Base-by-base conservation (phyloP, 2,329 filamentous ascomycete species). In the Colletotrichum sp. region DNA sequence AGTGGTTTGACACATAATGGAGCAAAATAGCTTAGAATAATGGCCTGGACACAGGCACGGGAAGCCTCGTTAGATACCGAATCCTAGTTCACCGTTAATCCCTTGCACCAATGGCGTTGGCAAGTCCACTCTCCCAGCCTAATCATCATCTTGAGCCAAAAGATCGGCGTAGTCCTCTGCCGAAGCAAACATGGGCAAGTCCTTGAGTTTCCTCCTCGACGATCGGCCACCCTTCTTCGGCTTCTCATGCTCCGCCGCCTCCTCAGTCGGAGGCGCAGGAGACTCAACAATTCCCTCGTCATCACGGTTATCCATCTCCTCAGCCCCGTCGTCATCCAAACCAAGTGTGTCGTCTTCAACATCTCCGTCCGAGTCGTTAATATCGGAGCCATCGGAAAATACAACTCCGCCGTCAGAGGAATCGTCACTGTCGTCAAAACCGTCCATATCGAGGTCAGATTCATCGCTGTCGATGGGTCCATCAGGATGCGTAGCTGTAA, bases 81-180 rank as follows among this genome's bases (percentile, higher is more conserved):
- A 64, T 25, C 25, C 36, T 22, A 12, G 27, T 71, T 56, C 16
- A 28, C 25, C 22, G 22, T 62, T 43, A 9, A 27, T 28, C 18
- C 34, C 30, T 8, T 10, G 6, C 10, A 56, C 30, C n/a, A 13
- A 64, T 28, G 6, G 48, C 34, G 43, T 28, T 27, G 22, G 39
- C 22, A 18, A 39, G 10, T 8, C 12, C 30, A 18, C 8, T 18
- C 4, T 16, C 36, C 12, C 10, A n/a, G 62, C 34, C 52, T 7
- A 74, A 22, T 92, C 92, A 77, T 93, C 92, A 67, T 97, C 95
- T 78, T 92, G 90, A 6, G 89, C 94, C 83, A 98, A 85, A 86
- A 98, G 89, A 80, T 94, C 94, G 18, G 96, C 96, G 84, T 98
- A 99, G 83, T 98, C 97, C 70, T 98, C 97, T 36, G 91, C 94